Conservation (phyloP, 202 grass and related monocot genomes). For the Carex arenaria region DNA sequence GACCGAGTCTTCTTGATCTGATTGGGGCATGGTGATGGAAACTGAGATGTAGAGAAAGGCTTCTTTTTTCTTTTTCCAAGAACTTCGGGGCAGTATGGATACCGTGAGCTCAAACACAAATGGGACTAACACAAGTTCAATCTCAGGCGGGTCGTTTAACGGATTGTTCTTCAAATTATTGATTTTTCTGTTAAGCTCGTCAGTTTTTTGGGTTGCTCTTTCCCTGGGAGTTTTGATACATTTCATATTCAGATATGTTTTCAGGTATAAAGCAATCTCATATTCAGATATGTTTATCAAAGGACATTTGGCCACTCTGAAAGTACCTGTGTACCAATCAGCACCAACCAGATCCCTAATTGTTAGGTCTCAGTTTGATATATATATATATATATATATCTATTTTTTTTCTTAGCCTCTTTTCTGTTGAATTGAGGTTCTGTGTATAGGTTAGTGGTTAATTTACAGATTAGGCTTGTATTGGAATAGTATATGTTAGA, state of each 20-base stretch:
- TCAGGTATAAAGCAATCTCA: constrained; percentile 13
- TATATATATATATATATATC: neutral
- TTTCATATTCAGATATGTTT: constrained; percentile 22
- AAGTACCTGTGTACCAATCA: neutral
- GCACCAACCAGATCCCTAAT: neutral
- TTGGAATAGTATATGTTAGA: neutral
- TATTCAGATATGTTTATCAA: neutral
- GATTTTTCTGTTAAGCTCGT: constrained; percentile 15
- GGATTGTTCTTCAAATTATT: constrained; percentile 17
- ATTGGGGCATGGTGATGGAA: constrained; percentile 1
- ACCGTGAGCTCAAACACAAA: neutral
- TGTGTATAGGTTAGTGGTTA: neutral
- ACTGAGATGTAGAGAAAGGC: neutral
- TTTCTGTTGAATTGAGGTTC: neutral
- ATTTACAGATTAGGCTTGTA: neutral
- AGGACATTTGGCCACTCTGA: neutral
- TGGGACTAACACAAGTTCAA: neutral
- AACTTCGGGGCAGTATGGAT: constrained; percentile 5
- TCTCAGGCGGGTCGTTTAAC: neutral
- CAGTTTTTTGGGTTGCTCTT: constrained; percentile 17
- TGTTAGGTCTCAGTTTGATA: neutral
- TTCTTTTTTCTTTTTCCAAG: neutral
- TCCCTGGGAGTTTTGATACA: constrained; percentile 23
- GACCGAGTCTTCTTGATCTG: neutral
- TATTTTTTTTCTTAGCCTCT: too few species aligned